Base-by-base conservation (phyloP, 2,329 filamentous ascomycete genomes). In the Ophiostoma perfectum region DNA sequence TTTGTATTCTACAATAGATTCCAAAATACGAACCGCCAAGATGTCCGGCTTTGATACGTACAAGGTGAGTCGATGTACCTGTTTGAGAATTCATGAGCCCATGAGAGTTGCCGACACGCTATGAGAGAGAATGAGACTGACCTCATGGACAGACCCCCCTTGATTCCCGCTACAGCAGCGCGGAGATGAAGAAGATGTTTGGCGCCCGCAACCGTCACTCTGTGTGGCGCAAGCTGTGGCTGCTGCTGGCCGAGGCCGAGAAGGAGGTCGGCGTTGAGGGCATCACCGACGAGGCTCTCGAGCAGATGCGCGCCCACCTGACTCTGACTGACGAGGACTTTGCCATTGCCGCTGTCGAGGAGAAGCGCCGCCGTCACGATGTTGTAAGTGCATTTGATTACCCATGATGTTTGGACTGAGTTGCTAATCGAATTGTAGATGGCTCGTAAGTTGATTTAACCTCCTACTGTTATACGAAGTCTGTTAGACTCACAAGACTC, bases 151-250 rank as follows among this genome's bases (percentile, higher is more conserved):
- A 89, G 80, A 92, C 90, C 60, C 86, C 89, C 45, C 81, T 93
- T 73, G 88, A 85, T 72, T 84, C 83, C 73, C 86, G 92, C 74
- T 95, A 95, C 81, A 88, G 88, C 79, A 90, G 85, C 79, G 76
- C 78, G 71, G 90, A 90, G 79, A 93, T 95, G 90, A 85, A 88
- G 74, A 83, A 85, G 72, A 86, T 97, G 71, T 97, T 97, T 82
- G 89, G 88, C 73, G 86, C 89, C 70, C 86, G 92, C 60, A 89
- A 87, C 67, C 85, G 92, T 42, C 87, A 88, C 77, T 88, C 86
- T 58, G 92, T 88, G 68, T 96, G 92, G 92, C 87, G 93, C 72
- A 84, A 91, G 77, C 86, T 97, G 18, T 97, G 93, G 93, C 81
- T 94, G 62, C 88, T 84, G 79, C 89, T 97, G 11, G 93, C 93